These are phyloP conservation scores for Blastobotrys illinoisensis DNA, from an alignment of 1,139 yeast genomes.

Conservation along the genomic window DNA sequence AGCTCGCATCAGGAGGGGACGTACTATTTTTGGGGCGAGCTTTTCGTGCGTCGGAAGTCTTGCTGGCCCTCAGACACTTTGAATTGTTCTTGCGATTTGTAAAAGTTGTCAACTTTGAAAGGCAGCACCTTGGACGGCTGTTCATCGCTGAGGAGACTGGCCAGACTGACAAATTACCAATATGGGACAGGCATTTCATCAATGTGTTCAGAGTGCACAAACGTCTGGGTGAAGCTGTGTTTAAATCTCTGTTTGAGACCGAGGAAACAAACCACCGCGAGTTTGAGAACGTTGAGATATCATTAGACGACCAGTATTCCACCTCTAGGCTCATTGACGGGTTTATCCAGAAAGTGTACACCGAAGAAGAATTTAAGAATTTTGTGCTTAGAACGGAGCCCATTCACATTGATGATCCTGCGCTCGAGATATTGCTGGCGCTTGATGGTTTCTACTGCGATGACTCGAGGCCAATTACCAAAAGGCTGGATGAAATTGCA, in stretches of 20 bases:
- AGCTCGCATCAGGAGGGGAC: neutral
- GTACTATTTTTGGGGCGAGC: neutral
- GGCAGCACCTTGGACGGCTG: neutral
- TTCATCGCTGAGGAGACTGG: neutral
- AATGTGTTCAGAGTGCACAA: neutral
- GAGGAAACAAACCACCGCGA: neutral
- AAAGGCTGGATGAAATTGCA: slow-evolving; percentile 1
- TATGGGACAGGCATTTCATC: neutral
- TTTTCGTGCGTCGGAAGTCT: neutral
- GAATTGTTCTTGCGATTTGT: neutral
- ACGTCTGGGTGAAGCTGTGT: neutral
- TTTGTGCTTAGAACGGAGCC: neutral
- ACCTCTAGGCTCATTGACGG: neutral
- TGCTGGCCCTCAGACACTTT: neutral
- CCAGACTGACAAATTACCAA: neutral
- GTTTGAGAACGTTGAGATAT: neutral
- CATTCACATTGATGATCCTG: neutral
- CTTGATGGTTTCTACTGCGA: slow-evolving; percentile 4
- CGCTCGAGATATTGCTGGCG: slow-evolving; percentile 6
- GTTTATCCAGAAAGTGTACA: neutral
- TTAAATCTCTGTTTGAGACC: neutral
- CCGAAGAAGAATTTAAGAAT: neutral
- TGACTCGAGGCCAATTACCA: slow-evolving; percentile 1
- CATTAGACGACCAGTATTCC: neutral
- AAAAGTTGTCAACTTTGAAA: neutral